Evolutionary conservation across 1,284 basidiomycete genomes (phyloP).

Genomic region (Cutaneotrichosporon sp.): DNA sequence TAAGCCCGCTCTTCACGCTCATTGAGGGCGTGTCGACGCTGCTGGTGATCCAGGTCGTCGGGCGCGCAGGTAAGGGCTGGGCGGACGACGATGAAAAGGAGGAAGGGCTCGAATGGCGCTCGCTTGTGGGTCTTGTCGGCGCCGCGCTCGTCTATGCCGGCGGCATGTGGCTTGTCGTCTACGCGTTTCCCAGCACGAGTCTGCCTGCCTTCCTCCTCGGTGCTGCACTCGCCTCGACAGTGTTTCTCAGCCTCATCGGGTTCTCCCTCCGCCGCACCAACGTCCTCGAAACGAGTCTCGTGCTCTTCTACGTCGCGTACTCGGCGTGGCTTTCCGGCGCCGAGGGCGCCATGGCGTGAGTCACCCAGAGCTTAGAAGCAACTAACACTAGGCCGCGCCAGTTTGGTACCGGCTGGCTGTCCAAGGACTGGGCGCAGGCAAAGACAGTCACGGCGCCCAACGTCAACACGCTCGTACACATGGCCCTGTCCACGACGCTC

Average conservation of each 20-base stretch:
- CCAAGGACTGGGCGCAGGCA: conserved; percentile 18
- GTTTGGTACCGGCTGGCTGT: conserved; percentile 42
- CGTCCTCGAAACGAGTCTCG: conserved; percentile 81
- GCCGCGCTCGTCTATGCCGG: conserved; percentile 45
- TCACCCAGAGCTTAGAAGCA: background rate
- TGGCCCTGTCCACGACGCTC: conserved; percentile 26
- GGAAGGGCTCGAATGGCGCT: conserved; percentile 47
- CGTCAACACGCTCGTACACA: conserved; percentile 24
- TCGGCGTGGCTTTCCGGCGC: conserved; percentile 47
- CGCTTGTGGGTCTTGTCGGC: conserved; percentile 41
- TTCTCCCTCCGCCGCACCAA: conserved; percentile 83
- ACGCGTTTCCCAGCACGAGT: conserved; percentile 30
- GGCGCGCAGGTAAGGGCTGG: conserved; percentile 47
- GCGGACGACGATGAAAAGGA: conserved; percentile 47
- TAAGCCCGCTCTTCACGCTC: conserved; percentile 47
- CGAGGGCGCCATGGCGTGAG: conserved; percentile 46
- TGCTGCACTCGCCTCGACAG: conserved; percentile 38
- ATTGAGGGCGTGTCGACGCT: conserved; percentile 45
- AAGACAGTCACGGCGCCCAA: conserved; percentile 13
- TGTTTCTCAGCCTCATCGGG: conserved; percentile 86
- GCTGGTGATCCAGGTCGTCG: conserved; percentile 46
- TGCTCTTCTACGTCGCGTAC: conserved; percentile 73
- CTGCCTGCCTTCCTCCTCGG: conserved; percentile 46
- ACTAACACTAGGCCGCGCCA: conserved; percentile 30
- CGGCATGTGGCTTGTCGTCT: conserved; percentile 37